Percentiles rank a stretch among this genome's conserved stretches.
phyloP scores from a whole-genome alignment of 495 filamentous ascomycete species.

The Sporormia fimetaria region DNA sequence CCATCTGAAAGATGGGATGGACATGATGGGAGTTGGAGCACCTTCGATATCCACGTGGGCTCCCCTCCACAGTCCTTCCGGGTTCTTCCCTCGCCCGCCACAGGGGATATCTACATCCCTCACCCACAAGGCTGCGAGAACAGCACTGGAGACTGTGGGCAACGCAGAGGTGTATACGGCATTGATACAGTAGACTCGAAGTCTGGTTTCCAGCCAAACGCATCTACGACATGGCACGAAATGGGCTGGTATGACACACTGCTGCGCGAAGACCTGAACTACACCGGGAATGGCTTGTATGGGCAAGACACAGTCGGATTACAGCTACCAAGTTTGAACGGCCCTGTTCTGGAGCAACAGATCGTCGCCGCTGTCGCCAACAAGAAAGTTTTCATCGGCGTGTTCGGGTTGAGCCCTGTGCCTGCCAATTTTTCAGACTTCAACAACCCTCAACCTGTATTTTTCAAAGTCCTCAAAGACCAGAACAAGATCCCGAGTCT shows the following conservation, averaged over 20 bases:
- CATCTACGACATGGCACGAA: constrained; percentile 12
- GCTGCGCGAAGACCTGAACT: constrained; percentile 3
- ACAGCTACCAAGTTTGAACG: constrained; percentile 4
- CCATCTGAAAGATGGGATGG: constrained; percentile 14
- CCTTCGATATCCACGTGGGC: constrained; percentile 17
- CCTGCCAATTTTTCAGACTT: constrained; percentile 18
- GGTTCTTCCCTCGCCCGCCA: constrained; percentile 4
- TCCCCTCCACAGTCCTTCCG: constrained; percentile 14
- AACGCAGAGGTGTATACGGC: constrained; percentile 7
- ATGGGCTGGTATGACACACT: constrained; percentile 8
- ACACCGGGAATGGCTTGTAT: constrained; percentile 13
- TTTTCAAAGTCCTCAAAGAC: constrained; percentile 9
- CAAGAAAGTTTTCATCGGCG: constrained; percentile 13
- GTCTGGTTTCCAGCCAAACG: constrained; percentile 6
- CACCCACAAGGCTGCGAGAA: constrained; percentile 6
- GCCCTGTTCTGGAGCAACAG: neutral
- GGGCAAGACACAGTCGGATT: constrained; percentile 16
- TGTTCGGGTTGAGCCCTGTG: constrained; percentile 12
- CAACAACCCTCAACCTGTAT: constrained; percentile 11
- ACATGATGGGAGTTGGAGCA: constrained; percentile 17
- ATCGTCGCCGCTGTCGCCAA: constrained; percentile 15
- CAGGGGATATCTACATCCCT: constrained; percentile 7
- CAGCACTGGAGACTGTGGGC: constrained; percentile 9
- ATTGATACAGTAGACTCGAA: constrained; percentile 4
- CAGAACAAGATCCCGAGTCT: constrained; percentile 36